Evolutionary conservation across 805 yeast species (phyloP).

Genomic region (Candida oleophila): DNA sequence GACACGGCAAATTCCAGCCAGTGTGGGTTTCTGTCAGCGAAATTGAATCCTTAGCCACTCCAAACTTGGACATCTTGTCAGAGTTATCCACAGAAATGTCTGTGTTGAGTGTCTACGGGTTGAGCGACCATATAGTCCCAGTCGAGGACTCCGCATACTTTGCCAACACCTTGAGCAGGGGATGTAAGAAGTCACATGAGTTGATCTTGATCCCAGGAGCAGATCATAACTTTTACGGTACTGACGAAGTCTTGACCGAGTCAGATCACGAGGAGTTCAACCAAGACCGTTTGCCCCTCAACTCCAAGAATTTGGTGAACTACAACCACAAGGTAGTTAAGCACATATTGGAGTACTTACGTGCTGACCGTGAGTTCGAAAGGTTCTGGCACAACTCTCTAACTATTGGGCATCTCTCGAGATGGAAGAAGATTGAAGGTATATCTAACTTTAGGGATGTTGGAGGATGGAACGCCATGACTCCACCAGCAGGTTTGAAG

Average conservation of each 20-base stretch:
- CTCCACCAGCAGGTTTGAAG: neutral
- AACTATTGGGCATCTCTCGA: constrained; percentile 38
- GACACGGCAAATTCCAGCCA: constrained; percentile 49
- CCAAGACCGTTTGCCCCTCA: constrained; percentile 44
- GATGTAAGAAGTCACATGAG: constrained; percentile 44
- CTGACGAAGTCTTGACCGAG: constrained; percentile 32
- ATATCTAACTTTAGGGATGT: constrained; percentile 73
- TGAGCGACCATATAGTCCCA: constrained; percentile 66
- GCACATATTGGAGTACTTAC: constrained; percentile 47
- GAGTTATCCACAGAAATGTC: constrained; percentile 46
- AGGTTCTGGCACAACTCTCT: constrained; percentile 46
- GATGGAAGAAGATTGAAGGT: constrained; percentile 68
- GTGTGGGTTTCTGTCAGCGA: constrained; percentile 50
- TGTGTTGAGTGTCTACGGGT: constrained; percentile 70
- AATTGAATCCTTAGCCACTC: constrained; percentile 45
- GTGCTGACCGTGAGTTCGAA: constrained; percentile 46
- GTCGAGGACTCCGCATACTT: constrained; percentile 57
- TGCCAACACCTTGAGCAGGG: constrained; percentile 55
- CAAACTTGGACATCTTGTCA: constrained; percentile 44
- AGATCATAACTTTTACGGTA: constrained; percentile 79
- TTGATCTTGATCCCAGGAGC: constrained; percentile 63
- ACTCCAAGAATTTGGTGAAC: constrained; percentile 47
- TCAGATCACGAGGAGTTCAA: constrained; percentile 30
- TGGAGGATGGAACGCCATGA: constrained; percentile 61
- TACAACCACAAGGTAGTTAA: constrained; percentile 56